Conservation (phyloP, 179 eudicot genomes). For the Drosera spatulata region DNA sequence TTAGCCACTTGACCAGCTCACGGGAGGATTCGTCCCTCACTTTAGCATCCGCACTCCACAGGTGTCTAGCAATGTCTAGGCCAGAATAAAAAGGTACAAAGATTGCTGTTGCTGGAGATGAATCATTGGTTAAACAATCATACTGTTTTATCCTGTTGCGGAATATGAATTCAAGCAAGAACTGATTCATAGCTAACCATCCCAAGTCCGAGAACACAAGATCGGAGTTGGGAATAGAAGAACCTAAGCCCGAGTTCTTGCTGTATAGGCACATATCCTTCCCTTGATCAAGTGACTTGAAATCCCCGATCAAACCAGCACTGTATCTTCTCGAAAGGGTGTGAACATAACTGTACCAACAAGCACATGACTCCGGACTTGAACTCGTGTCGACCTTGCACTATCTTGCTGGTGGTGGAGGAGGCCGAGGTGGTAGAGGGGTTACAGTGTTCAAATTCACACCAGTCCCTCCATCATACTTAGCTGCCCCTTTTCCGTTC, state of each 20-base stretch:
- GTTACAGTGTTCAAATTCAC: slow-evolving; percentile 1
- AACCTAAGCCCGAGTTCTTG: slow-evolving; percentile 47
- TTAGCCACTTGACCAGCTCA: slow-evolving; percentile 65
- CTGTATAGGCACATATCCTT: slow-evolving; percentile 51
- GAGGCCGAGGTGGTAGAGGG: slow-evolving; percentile 13
- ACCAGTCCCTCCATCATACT: not conserved
- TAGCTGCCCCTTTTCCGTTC: not conserved
- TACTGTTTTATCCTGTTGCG: slow-evolving; percentile 81
- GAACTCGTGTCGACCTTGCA: slow-evolving; percentile 11
- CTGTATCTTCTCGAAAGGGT: slow-evolving; percentile 49
- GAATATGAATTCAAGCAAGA: slow-evolving; percentile 77
- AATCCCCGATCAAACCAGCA: slow-evolving; percentile 34
- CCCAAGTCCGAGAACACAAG: slow-evolving; percentile 62
- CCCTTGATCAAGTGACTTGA: slow-evolving; percentile 38
- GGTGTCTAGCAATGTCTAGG: slow-evolving; percentile 70
- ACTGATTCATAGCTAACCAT: slow-evolving; percentile 88
- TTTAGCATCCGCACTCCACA: slow-evolving; percentile 67
- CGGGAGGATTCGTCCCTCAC: slow-evolving; percentile 70
- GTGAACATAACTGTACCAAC: slow-evolving; percentile 43
- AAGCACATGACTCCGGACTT: slow-evolving; percentile 20
- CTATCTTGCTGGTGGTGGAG: slow-evolving; percentile 10
- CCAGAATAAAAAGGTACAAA: slow-evolving; percentile 93
- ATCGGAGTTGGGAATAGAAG: slow-evolving; percentile 17
- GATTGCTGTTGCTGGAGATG: slow-evolving; percentile 76
- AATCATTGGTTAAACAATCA: slow-evolving; percentile 72